phyloP scores from a whole-genome alignment of 495 filamentous ascomycete species.

The Neurospora intermedia region DNA sequence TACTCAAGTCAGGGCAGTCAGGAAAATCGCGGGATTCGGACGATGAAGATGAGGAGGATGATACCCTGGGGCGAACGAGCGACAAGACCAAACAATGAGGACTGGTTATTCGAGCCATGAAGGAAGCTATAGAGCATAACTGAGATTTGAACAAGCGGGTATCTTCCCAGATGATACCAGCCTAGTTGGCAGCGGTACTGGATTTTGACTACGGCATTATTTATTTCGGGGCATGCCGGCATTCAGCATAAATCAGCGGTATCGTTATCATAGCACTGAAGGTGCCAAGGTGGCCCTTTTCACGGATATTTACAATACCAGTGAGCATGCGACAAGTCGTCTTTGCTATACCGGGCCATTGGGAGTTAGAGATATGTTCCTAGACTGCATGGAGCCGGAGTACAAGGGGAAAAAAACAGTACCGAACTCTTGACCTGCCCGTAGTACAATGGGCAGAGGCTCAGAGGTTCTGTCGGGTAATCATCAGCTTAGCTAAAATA shows the following conservation, averaged over 20 bases:
- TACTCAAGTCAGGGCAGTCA: slow-evolving; percentile 21
- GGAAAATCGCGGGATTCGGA: slow-evolving; percentile 14
- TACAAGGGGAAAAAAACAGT: background rate
- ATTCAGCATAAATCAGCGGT: background rate
- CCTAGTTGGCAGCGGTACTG: background rate
- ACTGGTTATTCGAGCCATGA: background rate
- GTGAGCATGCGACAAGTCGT: background rate
- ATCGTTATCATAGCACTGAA: background rate
- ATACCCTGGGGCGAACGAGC: slow-evolving; percentile 7
- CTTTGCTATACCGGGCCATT: background rate
- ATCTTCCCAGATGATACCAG: background rate
- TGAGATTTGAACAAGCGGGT: background rate
- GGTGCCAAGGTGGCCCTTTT: background rate
- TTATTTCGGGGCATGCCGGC: background rate
- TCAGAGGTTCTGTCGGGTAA: background rate
- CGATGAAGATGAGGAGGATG: slow-evolving; percentile 24
- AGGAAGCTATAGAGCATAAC: background rate
- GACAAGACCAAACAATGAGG: background rate
- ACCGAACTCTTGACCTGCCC: background rate
- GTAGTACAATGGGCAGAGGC: background rate
- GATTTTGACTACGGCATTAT: background rate
- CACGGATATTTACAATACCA: background rate
- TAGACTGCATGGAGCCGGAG: background rate
- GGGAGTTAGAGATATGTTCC: background rate
- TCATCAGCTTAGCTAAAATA: background rate